Evolutionary conservation across 2,329 filamentous ascomycete genomes (phyloP), one percentile per base, ranked within the genome.

Genomic region (Escovopsis sp.): DNA sequence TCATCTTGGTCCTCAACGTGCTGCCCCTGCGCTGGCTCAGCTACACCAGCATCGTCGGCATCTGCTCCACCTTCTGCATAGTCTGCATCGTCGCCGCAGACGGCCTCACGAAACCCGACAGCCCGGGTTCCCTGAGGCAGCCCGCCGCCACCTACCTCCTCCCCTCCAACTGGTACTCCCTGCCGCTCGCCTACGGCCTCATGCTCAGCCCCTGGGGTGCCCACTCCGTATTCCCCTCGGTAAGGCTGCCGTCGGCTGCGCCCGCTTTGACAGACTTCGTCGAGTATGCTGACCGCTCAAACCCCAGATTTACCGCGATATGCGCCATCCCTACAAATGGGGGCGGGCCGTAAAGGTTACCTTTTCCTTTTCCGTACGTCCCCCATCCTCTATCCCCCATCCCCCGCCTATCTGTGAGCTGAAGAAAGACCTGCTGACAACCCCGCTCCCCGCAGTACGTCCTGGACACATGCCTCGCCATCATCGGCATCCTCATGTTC

Each of bases 401-500:
- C 19, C 11, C 28, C 11, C 9, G n/a, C 15, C 10, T 7, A 23
- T 23, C 23, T n/a, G 30, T 23, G 11, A 11, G 10, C 37, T 43
- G 30, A 35, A n/a, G 44, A 34, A 40, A 18, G 12, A n/a, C 10
- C 33, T 37, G 12, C 44, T 43, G n/a, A 43, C 32, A 10, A n/a
- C n/a, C n/a, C n/a, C n/a, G n/a, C n/a, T n/a, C n/a, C 40, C 38
- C 7, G 36, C 43, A 83, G 77, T 89, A 85, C 58, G 56, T 85
- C 18, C 72, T 96, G 11, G 89, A 96, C 59, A 71, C 81, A 26
- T 73, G 78, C 38, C 87, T 94, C 57, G 88, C 86, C 26, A 73
- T 91, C 37, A 75, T 84, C 10, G 89, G 91, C 34, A 74, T 91
- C 45, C 71, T 95, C 49, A 96, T 98, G 89, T 98, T 95, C 59